Base-by-base conservation (phyloP, 495 filamentous ascomycete species). In the Aspergillus saccharolyticus region DNA sequence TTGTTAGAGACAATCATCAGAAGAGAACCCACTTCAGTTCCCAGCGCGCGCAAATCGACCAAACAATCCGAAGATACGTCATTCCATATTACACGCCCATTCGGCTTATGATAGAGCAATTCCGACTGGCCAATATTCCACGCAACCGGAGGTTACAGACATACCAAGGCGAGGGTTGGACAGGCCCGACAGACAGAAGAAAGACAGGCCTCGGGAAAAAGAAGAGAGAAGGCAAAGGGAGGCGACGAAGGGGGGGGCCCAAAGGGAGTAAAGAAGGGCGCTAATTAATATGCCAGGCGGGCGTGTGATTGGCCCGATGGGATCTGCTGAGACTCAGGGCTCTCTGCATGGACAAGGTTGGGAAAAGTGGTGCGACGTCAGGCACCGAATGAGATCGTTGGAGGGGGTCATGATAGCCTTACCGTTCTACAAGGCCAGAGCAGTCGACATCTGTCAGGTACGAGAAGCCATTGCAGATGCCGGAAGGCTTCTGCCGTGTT, bases 381-480 rank as follows among this genome's bases (percentile, higher is more conserved):
- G 52, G 49, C 52, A 58, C 52, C 56, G 14, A 53, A 56, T 50
- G 47, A 50, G 47, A 47, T 15, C 44, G 17, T 22, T 47, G 12
- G 19, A 33, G 30, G 49, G 16, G 18, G 24, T 16, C 30, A 18
- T 52, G 42, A 39, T 59, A 59, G 42, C 52, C 57, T 59, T 59
- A 52, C 52, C 45, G 52, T 44, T 52, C 16, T 43, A 61, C 39
- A 22, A 46, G 25, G 30, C 54, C 46, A 57, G 33, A 39, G 57
- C 54, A 46, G 54, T 62, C 55, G 52, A 58, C 39, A 58, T 56
- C 60, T 62, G 60, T 58, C 60, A 62, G 60, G 60, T 62, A 62
- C 59, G 43, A 9, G 25, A 62, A 10, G 52, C 21, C 39, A 52
- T 48, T 56, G 56, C 55, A 58, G 60, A 53, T 43, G 52, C 51